Evolutionary conservation across 2,329 filamentous ascomycete species (phyloP).

Genomic region (Myrmaecium sp.): DNA sequence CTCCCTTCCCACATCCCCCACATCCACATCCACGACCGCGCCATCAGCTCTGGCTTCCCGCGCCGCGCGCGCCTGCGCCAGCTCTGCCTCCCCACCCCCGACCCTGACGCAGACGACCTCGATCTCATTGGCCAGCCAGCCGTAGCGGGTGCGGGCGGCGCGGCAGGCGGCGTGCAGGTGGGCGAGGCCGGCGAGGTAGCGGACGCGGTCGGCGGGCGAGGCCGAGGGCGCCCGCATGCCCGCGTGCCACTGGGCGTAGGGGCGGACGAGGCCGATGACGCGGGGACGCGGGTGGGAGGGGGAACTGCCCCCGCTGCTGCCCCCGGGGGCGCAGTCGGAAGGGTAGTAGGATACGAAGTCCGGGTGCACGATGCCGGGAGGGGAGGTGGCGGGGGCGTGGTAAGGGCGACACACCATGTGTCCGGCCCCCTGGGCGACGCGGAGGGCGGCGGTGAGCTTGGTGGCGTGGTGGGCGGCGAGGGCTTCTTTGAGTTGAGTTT

Average conservation of each 20-base stretch:
- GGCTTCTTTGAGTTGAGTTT: conserved; percentile 56
- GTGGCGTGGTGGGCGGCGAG: conserved; percentile 66
- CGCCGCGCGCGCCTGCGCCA: too few relatives aligned
- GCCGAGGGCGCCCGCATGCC: conserved; percentile 67
- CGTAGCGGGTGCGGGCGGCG: conserved; percentile 82
- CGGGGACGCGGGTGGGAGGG: conserved; percentile 37
- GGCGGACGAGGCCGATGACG: conserved; percentile 73
- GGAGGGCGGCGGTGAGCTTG: conserved; percentile 72
- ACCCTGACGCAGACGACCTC: conserved; percentile 82
- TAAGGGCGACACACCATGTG: conserved; percentile 36
- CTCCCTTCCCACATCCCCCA: too few relatives aligned
- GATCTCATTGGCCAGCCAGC: conserved; percentile 92
- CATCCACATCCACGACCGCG: too few relatives aligned
- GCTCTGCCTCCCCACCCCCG: too few relatives aligned
- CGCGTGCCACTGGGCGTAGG: conserved; percentile 88
- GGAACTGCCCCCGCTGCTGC: too few relatives aligned
- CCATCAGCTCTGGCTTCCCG: too few relatives aligned
- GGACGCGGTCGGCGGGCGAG: conserved; percentile 66
- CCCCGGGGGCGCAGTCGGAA: conserved; percentile 34
- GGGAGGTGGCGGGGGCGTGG: conserved; percentile 30
- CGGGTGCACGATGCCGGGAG: conserved; percentile 34
- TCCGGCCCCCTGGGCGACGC: conserved; percentile 53
- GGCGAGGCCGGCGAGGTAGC: conserved; percentile 73
- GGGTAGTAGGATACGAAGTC: conserved; percentile 49
- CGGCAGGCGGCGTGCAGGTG: conserved; percentile 86